A percentile compares a stretch with the other conserved stretches of the same genome.
Evolutionary conservation across 192 early-diverging fungal genomes (phyloP).

Genomic region (Backusella sp.): DNA sequence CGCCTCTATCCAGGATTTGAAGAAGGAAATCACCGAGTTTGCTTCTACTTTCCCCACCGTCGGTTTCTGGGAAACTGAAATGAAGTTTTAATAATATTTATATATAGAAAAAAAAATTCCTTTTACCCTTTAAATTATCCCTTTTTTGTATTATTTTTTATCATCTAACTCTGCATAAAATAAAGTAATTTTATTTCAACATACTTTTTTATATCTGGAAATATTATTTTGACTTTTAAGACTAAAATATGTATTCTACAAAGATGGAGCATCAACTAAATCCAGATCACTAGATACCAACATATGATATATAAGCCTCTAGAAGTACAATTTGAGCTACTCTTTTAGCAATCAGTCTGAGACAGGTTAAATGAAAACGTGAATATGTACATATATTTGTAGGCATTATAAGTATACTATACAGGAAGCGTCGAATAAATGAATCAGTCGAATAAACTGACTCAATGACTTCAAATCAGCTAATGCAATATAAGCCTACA

Average conservation of each 20-base stretch:
- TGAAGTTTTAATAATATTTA: slow-evolving; percentile 44
- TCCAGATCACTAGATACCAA: neutral
- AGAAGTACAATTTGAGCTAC: neutral
- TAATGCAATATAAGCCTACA: no score
- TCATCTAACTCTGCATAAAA: neutral
- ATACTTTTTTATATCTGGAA: neutral
- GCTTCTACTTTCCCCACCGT: slow-evolving; percentile 84
- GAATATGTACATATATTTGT: no score
- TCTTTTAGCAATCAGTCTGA: no score
- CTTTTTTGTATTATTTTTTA: neutral
- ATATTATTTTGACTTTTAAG: neutral
- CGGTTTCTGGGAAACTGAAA: slow-evolving; percentile 75
- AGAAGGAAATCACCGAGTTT: slow-evolving; percentile 83
- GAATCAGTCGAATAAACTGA: no score
- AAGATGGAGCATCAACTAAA: neutral
- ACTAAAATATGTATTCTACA: neutral
- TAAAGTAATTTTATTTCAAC: neutral
- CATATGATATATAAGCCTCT: neutral
- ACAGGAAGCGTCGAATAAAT: no score
- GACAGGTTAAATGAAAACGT: no score
- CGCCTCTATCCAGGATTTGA: slow-evolving; percentile 64
- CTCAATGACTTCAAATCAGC: no score
- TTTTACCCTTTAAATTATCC: slow-evolving; percentile 1
- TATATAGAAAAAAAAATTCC: neutral
- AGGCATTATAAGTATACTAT: no score